These are phyloP conservation scores for Starmera stellimalicola DNA, from an alignment of 1,139 yeast genomes.

Conservation along the genomic window DNA sequence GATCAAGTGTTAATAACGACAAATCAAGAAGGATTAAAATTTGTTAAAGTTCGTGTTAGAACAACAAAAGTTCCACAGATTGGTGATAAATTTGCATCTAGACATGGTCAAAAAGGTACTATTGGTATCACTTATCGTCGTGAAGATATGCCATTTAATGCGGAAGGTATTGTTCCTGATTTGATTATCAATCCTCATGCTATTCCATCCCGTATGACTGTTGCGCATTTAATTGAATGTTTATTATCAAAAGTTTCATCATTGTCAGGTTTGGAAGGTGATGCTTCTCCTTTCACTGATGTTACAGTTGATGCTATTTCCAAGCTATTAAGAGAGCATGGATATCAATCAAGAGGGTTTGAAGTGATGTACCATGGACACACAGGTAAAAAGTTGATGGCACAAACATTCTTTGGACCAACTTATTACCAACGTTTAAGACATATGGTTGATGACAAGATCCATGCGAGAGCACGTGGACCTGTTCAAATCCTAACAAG, in stretches of 20 bases:
- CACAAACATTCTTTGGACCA: conserved; percentile 98
- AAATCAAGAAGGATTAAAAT: conserved; percentile 94
- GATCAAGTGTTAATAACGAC: conserved; percentile 96
- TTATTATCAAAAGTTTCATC: conserved; percentile 91
- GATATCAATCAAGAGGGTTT: conserved; percentile 96
- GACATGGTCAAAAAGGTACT: conserved; percentile 99
- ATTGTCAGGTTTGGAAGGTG: conserved; percentile 94
- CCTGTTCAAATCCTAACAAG: conserved; percentile 97
- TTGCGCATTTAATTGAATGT: conserved; percentile 98
- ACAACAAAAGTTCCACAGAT: conserved; percentile 97
- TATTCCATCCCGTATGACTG: conserved; percentile 99
- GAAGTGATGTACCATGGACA: conserved; percentile 99
- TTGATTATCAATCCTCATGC: conserved; percentile 97
- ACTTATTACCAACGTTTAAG: conserved; percentile 96
- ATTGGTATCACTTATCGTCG: conserved; percentile 98
- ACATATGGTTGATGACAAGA: conserved; percentile 99
- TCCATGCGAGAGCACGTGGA: conserved; percentile 99
- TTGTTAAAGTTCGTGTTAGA: conserved; percentile 97
- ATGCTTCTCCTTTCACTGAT: conserved; percentile 97
- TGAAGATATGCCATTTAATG: conserved; percentile 98
- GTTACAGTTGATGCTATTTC: conserved; percentile 97
- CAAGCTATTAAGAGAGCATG: conserved; percentile 82
- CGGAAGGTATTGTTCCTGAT: conserved; percentile 95
- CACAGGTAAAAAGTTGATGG: conserved; percentile 95
- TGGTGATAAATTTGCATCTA: conserved; percentile 98